Base-by-base conservation (phyloP, 2,329 filamentous ascomycete genomes). In the Calonectria henricotiae region DNA sequence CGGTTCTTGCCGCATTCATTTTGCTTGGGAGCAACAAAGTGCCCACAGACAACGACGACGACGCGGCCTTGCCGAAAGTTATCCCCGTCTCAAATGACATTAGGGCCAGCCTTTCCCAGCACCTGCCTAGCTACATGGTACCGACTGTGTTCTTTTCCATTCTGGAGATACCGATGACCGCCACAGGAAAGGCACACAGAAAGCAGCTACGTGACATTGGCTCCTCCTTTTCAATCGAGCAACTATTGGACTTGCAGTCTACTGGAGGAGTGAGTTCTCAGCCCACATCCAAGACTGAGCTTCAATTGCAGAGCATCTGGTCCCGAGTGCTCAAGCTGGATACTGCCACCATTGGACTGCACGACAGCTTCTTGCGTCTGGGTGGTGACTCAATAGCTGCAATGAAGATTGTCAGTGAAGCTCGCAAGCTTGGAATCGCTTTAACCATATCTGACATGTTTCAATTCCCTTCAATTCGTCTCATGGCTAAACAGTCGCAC, bases 351-450 rank as follows among this genome's bases (percentile, higher is more conserved):
- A 83, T 87, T 23, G 81, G 82, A 3, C 67, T 81, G 1, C 81
- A 85, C 5, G 83, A 86, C 71, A 86, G 83, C 76, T 88, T 88
- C 75, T 86, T 88, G 77, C 80, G 79, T 0, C 80, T 86, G 0
- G 86, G 86, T 13, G 86, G 86, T 25, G 85, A 87, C 72, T 87
- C 86, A 0, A 82, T 88, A 2, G 71, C 81, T 0, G 86, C 86
- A 0, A 89, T 88, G 83, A 85, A 83, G 65, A 73, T 88, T 3
- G 85, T 72, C 2, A 65, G 41, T 1, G 64, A 66, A 11, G 67
- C 64, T 2, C 69, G 70, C 3, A 61, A 64, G n/a, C 15, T 64
- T 15, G 65, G 70, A 12, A 60, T 74, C 12, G 30, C 41, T 9
- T 27, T 39, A 44, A 58, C n/a, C 7, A 47, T 9, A 6, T 75